phyloP scores from a whole-genome alignment of 352 stramenopile species.

The Pythium oligandrum region DNA sequence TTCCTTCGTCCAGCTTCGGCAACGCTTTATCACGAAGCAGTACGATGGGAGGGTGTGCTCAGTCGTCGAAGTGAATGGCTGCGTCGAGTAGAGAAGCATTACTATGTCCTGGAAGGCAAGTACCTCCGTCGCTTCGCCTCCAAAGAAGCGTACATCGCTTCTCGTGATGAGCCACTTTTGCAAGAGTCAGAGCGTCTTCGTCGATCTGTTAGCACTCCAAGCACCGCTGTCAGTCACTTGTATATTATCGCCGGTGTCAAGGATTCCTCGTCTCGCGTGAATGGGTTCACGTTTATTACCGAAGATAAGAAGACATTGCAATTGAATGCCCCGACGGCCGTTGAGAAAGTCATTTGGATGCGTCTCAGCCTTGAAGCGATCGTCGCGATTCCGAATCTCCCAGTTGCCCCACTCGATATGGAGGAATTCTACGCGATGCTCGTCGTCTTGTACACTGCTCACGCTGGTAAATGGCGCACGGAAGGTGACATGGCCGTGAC shows the following conservation, averaged over 20 bases:
- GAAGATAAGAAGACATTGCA: slow-evolving; percentile 85
- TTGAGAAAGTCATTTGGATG: slow-evolving; percentile 89
- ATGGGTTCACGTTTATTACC: slow-evolving; percentile 86
- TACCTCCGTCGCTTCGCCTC: slow-evolving; percentile 79
- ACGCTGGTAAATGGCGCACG: slow-evolving; percentile 75
- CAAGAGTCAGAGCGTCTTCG: slow-evolving; percentile 36
- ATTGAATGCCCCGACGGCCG: slow-evolving; percentile 62
- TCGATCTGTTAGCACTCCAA: slow-evolving; percentile 30
- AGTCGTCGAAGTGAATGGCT: slow-evolving; percentile 81
- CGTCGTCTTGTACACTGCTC: slow-evolving; percentile 78
- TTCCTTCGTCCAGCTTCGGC: slow-evolving; percentile 49
- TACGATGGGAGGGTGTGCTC: slow-evolving; percentile 81
- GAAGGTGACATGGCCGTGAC: slow-evolving; percentile 87
- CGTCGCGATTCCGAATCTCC: slow-evolving; percentile 74
- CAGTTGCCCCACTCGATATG: slow-evolving; percentile 78
- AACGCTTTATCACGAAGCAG: slow-evolving; percentile 74
- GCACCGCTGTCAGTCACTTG: slow-evolving; percentile 56
- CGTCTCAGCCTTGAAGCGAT: slow-evolving; percentile 78
- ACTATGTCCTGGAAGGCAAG: slow-evolving; percentile 84
- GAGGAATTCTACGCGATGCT: slow-evolving; percentile 89
- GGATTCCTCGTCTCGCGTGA: slow-evolving; percentile 69
- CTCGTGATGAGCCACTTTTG: slow-evolving; percentile 67
- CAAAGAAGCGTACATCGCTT: slow-evolving; percentile 80
- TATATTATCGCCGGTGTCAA: slow-evolving; percentile 83
- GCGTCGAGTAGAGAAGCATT: slow-evolving; percentile 76